phyloP scores from a whole-genome alignment of 148 eudicot species.

The Amaranthus hypochondriacus region DNA sequence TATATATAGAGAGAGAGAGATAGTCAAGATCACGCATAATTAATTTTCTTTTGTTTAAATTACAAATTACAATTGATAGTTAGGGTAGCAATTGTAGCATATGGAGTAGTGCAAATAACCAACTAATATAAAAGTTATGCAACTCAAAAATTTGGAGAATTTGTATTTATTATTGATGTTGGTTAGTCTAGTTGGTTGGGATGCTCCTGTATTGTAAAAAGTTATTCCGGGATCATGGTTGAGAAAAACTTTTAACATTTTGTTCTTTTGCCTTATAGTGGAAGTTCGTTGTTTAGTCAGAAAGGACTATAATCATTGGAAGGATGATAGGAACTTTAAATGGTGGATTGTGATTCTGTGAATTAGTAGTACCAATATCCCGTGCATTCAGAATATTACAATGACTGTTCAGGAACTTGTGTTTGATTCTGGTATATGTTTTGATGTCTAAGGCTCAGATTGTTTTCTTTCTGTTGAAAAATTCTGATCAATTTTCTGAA shows the following conservation, averaged over 20 bases:
- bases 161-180: too few species aligned
- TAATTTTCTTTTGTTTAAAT: too few species aligned
- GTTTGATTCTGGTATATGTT: background rate
- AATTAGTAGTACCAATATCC: background rate
- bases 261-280: background rate
- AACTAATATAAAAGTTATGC: too few species aligned
- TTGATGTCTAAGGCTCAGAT: background rate
- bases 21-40: too few species aligned
- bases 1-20: too few species aligned
- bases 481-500: too few species aligned
- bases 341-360: background rate
- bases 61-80: too few species aligned
- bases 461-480: background rate
- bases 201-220: background rate
- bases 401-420: background rate
- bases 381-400: background rate
- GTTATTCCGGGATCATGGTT: background rate
- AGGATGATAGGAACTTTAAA: background rate
- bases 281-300: background rate
- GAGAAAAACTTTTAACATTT: too few species aligned
- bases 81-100: too few species aligned
- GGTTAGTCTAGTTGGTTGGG: too few species aligned
- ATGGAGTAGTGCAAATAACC: too few species aligned
- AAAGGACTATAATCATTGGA: background rate
- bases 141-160: too few species aligned